These are phyloP conservation scores for Davidsoniella neocaledoniae DNA, from an alignment of 2,329 filamentous ascomycete species.

Conservation along the genomic window DNA sequence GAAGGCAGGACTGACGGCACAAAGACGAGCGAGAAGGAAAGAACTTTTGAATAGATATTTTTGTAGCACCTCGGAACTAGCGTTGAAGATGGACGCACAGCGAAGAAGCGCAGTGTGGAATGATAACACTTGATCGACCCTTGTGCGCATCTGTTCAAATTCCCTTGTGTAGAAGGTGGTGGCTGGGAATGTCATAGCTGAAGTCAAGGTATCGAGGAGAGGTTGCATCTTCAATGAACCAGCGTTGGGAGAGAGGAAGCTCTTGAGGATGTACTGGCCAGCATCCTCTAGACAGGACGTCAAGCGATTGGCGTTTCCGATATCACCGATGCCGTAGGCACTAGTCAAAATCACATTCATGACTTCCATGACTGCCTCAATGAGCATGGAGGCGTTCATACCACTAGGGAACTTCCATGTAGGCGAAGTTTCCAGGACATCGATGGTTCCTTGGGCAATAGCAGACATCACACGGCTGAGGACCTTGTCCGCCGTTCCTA, in stretches of 20 bases:
- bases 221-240: constrained; percentile 62
- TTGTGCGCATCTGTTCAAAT: constrained; percentile 37
- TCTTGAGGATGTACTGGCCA: constrained; percentile 58
- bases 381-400: constrained; percentile 51
- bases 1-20: constrained; percentile 51
- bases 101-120: constrained; percentile 57
- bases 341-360: constrained; percentile 57
- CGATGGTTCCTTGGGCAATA: constrained; percentile 59
- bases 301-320: constrained; percentile 26
- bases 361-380: constrained; percentile 48
- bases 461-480: constrained; percentile 54
- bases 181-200: constrained; percentile 26
- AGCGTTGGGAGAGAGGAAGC: constrained; percentile 54
- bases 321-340: constrained; percentile 58
- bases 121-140: constrained; percentile 45
- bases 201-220: constrained; percentile 47
- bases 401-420: constrained; percentile 68
- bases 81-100: constrained; percentile 46
- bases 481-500: constrained; percentile 62
- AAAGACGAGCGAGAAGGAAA: constrained; percentile 60
- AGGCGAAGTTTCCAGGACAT: constrained; percentile 69
- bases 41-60: constrained; percentile 66
- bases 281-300: constrained; percentile 52
- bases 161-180: constrained; percentile 45
- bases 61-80: constrained; percentile 50